Conservation (phyloP, 768 basidiomycete genomes). For the Macrocybe gigantea region DNA sequence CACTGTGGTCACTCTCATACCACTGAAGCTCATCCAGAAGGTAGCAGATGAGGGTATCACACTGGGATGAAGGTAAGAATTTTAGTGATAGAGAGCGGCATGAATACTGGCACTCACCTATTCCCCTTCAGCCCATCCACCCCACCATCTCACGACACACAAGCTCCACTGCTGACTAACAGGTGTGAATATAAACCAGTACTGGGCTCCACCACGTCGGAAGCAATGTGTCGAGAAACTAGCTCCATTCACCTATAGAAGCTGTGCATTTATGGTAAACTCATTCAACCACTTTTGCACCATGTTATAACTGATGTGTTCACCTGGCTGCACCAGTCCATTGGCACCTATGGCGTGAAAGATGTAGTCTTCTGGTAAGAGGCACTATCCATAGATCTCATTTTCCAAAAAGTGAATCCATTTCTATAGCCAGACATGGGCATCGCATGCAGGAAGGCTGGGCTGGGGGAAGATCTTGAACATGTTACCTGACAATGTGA, state of each 20-base stretch:
- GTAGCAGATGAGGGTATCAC: slow-evolving; percentile 29
- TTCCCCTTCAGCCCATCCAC: slow-evolving; percentile 33
- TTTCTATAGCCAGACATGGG: slow-evolving; percentile 18
- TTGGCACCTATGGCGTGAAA: slow-evolving; percentile 25
- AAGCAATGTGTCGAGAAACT: slow-evolving; percentile 25
- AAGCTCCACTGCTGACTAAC: slow-evolving; percentile 28
- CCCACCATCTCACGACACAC: slow-evolving; percentile 32
- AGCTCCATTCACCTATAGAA: slow-evolving; percentile 15
- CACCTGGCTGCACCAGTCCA: slow-evolving; percentile 15
- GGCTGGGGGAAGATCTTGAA: slow-evolving; percentile 31
- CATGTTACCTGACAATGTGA: slow-evolving; percentile 13
- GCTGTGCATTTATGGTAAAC: slow-evolving; percentile 16
- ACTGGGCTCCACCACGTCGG: slow-evolving; percentile 30
- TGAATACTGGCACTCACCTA: slow-evolving; percentile 17
- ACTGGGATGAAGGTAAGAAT: slow-evolving; percentile 8
- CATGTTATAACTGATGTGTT: slow-evolving; percentile 19
- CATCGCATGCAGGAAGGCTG: slow-evolving; percentile 18
- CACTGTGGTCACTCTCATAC: slow-evolving; percentile 21
- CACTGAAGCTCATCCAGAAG: slow-evolving; percentile 26
- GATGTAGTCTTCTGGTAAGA: slow-evolving; percentile 23
- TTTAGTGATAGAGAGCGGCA: background rate
- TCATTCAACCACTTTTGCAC: slow-evolving; percentile 12
- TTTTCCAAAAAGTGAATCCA: slow-evolving; percentile 17
- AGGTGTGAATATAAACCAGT: slow-evolving; percentile 32
- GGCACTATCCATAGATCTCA: slow-evolving; percentile 9